Percentiles rank a stretch among this genome's conserved stretches.
Evolutionary conservation across 2,329 filamentous ascomycete species (phyloP).

Genomic region (Gliomastix tumulicola): DNA sequence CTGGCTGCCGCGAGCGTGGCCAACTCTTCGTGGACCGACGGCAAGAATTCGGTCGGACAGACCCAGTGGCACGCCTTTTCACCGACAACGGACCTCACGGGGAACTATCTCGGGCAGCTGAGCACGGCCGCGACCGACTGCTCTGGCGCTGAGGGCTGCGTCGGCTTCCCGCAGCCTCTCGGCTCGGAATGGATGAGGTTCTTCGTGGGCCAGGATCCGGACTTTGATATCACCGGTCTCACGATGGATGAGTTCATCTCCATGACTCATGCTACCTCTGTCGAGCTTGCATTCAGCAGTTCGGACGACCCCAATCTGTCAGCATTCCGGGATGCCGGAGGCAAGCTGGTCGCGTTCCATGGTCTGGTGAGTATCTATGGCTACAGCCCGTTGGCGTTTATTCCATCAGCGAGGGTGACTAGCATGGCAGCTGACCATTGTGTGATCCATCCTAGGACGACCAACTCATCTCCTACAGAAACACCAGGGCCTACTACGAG

Average conservation of each 20-base stretch:
- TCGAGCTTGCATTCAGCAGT: conserved; percentile 5
- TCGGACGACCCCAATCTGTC: conserved; percentile 17
- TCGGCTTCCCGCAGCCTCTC: not conserved
- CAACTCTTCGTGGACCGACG: not conserved
- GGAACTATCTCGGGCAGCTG: too few relatives aligned
- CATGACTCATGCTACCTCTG: not conserved
- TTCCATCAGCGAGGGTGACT: not conserved
- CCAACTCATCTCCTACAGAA: too few relatives aligned
- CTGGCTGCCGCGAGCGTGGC: not conserved
- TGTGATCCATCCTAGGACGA: too few relatives aligned
- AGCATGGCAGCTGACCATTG: too few relatives aligned
- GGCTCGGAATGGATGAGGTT: not conserved
- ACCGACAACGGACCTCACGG: not conserved
- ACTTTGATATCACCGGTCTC: not conserved
- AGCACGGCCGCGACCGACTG: too few relatives aligned
- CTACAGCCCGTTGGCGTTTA: conserved; percentile 6
- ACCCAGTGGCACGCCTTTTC: not conserved
- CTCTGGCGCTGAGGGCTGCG: too few relatives aligned
- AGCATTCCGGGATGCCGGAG: conserved; percentile 20
- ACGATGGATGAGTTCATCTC: not conserved
- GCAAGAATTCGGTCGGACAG: not conserved
- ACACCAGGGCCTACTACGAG: conserved; percentile 19
- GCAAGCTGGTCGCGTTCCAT: conserved; percentile 32
- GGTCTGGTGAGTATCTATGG: conserved; percentile 16
- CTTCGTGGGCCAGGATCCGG: not conserved